Evolutionary conservation across 495 filamentous ascomycete genomes (phyloP).

Genomic region (Jackrogersella multiformis): DNA sequence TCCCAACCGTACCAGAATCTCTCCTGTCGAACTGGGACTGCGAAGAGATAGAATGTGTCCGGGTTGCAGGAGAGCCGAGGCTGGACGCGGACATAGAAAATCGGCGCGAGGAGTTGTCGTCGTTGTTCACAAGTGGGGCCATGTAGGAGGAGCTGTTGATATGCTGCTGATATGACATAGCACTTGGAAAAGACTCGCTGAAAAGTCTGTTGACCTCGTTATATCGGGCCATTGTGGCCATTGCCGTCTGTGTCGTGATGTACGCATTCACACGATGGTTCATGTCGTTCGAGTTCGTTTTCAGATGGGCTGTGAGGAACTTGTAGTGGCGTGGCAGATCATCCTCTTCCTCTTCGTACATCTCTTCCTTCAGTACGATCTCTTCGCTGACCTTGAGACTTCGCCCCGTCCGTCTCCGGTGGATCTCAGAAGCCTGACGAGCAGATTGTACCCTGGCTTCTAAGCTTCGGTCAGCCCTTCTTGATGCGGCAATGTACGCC

Average conservation of each 20-base stretch:
- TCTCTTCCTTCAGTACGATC: conserved; percentile 91
- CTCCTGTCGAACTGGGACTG: conserved; percentile 28
- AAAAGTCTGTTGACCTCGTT: conserved; percentile 60
- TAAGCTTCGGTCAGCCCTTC: conserved; percentile 85
- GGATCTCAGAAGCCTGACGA: conserved; percentile 84
- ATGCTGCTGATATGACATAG: conserved; percentile 42
- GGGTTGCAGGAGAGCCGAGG: conserved; percentile 18
- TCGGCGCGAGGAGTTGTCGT: conserved; percentile 16
- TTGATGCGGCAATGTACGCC: conserved; percentile 95
- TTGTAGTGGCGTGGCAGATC: conserved; percentile 62
- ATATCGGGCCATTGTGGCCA: conserved; percentile 63
- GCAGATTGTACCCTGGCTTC: conserved; percentile 93
- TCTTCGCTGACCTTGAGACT: conserved; percentile 84
- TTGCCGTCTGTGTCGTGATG: conserved; percentile 65
- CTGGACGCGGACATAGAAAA: conserved; percentile 28
- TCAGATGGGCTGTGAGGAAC: conserved; percentile 62
- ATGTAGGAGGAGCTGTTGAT: conserved; percentile 34
- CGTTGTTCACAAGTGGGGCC: conserved; percentile 27
- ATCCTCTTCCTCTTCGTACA: conserved; percentile 98
- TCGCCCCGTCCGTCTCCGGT: conserved; percentile 88
- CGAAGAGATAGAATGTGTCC: conserved; percentile 33
- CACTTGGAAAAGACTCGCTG: conserved; percentile 53
- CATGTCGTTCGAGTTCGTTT: conserved; percentile 63
- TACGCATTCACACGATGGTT: conserved; percentile 67
- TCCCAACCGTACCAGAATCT: conserved; percentile 15